Conservation (phyloP, 192 early-diverging fungal genomes). For the Umbelopsis sp. region DNA sequence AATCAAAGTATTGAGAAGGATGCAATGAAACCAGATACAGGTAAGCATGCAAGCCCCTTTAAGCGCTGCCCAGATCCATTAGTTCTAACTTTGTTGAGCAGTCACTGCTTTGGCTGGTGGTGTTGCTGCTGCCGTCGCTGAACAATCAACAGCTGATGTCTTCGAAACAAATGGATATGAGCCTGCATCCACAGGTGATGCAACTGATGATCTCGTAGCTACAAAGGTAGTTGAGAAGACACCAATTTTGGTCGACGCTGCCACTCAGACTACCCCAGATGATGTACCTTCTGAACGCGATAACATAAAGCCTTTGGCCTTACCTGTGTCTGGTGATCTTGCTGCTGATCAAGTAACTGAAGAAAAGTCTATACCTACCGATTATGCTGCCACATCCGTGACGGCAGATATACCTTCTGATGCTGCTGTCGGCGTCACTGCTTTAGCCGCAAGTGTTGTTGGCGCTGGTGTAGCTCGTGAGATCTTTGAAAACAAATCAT, state of each 20-base stretch:
- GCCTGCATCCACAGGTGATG: too few relatives aligned
- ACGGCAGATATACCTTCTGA: constrained; percentile 3
- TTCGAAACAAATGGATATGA: too few relatives aligned
- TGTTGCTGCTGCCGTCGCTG: constrained; percentile 30
- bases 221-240: too few relatives aligned
- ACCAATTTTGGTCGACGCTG: too few relatives aligned
- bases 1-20: background rate
- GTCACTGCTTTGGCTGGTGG: constrained; percentile 28
- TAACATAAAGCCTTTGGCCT: too few relatives aligned
- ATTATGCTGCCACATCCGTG: constrained; percentile 3
- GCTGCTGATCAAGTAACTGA: constrained; percentile 29
- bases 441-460: constrained; percentile 30
- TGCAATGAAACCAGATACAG: background rate
- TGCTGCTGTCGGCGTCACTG: constrained; percentile 13
- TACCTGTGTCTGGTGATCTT: too few relatives aligned
- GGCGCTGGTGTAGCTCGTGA: constrained; percentile 17
- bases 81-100: background rate
- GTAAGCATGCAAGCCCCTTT: background rate
- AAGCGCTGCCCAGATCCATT: too few relatives aligned
- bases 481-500: background rate
- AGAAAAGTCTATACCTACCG: background rate
- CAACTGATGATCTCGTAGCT: too few relatives aligned
- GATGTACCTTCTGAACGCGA: too few relatives aligned
- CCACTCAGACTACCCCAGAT: too few relatives aligned
- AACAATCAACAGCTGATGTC: too few relatives aligned